phyloP scores from a whole-genome alignment of 2,329 filamentous ascomycete genomes.

The Xylariales sp. region DNA sequence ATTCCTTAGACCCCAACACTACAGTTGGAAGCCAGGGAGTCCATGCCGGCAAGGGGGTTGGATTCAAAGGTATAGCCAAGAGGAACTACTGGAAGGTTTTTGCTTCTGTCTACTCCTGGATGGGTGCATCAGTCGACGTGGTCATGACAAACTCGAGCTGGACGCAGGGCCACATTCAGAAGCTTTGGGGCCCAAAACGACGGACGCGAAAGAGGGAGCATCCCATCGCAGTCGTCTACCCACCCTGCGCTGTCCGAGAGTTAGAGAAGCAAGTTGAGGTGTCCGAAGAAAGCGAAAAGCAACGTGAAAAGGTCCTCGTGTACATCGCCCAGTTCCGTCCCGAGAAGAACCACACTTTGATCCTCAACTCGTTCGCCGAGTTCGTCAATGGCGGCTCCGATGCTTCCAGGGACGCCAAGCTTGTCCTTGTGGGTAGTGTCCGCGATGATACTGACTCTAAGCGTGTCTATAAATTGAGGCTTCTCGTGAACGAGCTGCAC shows the following conservation, averaged over 20 bases:
- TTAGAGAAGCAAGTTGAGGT: constrained; percentile 72
- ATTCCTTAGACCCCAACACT: constrained; percentile 64
- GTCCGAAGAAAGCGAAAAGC: constrained; percentile 61
- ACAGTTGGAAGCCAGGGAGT: constrained; percentile 61
- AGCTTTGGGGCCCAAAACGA: constrained; percentile 67
- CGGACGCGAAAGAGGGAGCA: constrained; percentile 37
- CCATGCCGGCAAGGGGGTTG: constrained; percentile 77
- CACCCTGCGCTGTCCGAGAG: constrained; percentile 85
- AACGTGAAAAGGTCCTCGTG: constrained; percentile 67
- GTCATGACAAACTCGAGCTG: constrained; percentile 98
- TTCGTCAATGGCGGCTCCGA: constrained; percentile 58
- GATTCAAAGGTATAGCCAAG: constrained; percentile 67
- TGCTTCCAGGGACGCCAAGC: constrained; percentile 52
- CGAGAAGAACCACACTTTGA: constrained; percentile 90
- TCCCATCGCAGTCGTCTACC: constrained; percentile 75
- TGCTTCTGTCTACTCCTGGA: constrained; percentile 73
- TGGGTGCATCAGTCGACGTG: constrained; percentile 80
- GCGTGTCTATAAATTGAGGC: constrained; percentile 79
- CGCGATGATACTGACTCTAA: constrained; percentile 76
- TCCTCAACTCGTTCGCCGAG: constrained; percentile 77
- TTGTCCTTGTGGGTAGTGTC: constrained; percentile 90
- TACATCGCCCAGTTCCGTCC: constrained; percentile 98
- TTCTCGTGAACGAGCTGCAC: constrained; percentile 80
- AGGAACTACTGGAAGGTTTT: constrained; percentile 83
- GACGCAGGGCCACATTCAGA: constrained; percentile 80